Base-by-base conservation (phyloP, 192 early-diverging fungal genomes). In the Umbelopsis sp. region DNA sequence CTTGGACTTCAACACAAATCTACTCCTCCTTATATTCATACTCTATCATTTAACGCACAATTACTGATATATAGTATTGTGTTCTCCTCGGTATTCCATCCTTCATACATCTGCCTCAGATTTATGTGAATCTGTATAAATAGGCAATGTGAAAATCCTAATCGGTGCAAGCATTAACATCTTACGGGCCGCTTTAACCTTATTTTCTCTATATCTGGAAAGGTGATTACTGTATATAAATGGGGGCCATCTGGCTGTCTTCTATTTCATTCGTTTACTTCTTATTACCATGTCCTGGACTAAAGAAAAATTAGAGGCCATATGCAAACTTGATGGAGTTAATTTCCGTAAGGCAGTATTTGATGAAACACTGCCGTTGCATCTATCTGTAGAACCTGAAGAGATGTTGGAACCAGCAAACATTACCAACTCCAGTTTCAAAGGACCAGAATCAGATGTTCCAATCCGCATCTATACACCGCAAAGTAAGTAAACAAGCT, bases 401-500 rank as follows among this genome's bases (percentile, higher is more conserved):
- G 14, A 14, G 32, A 14, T 26, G 21, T 32, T 59, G 22, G 2
- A 34, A 24, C 26, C 54, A 8, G 32, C 25, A 24, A 11, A 8
- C 9, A 8, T 59, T 25, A 34, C 25, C 10, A 59, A 34, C 8
- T 14, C 32, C 4, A 26, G 3, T 2, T 59, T 59, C 32, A 32
- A 26, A 16, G 54, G 45, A 20, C 45, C 45, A 12, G 14, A 47
- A 16, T 47, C 45, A 59, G 54, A 59, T 11, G 22, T 59, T 26
- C 54, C 54, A 2, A 34, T 59, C 22, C 54, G 54, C 22, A 59
- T 59, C 54, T 59, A 59, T 24, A 59, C 26, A 3, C 54, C 54
- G 5, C 5, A 59, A 14, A 34, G 54, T 59, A 59, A 11, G 32
- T 26, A 24, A 59, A 21, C 49, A 3, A n/a, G 2, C 3, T 4